A percentile compares a stretch with the other conserved stretches of the same genome.
These are phyloP conservation scores for Umbelopsis vinacea DNA, from an alignment of 192 early-diverging fungal genomes.

Conservation along the genomic window DNA sequence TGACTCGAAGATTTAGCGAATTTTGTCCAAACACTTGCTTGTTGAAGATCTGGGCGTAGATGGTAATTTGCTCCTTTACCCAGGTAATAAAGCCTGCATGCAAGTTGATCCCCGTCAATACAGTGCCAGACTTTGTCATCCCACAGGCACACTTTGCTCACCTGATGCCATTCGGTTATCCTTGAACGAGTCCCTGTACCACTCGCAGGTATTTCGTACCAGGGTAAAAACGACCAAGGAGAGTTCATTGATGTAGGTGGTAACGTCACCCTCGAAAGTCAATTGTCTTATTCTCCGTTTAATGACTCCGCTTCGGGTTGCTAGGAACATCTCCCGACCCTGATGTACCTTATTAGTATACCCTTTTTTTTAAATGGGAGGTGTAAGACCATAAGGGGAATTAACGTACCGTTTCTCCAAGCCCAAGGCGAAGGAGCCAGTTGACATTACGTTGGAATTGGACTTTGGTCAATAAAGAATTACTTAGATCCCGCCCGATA, in stretches of 20 bases:
- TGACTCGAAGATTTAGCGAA: slow-evolving; percentile 76
- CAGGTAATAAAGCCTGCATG: slow-evolving; percentile 84
- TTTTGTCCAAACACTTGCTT: slow-evolving; percentile 85
- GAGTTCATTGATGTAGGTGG: slow-evolving; percentile 83
- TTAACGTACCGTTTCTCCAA: slow-evolving; percentile 63
- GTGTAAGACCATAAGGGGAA: background rate
- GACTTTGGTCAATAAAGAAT: slow-evolving; percentile 78
- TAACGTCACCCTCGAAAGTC: slow-evolving; percentile 87
- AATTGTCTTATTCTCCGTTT: slow-evolving; percentile 80
- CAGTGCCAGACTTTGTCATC: background rate
- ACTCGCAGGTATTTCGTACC: slow-evolving; percentile 95
- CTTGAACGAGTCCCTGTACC: slow-evolving; percentile 90
- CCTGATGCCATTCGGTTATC: slow-evolving; percentile 89
- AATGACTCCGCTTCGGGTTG: slow-evolving; percentile 76
- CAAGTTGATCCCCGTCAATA: background rate
- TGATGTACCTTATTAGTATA: slow-evolving; percentile 24
- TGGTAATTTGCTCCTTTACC: slow-evolving; percentile 84
- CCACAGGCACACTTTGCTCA: slow-evolving; percentile 16
- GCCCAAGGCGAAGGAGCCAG: slow-evolving; percentile 77
- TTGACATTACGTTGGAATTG: slow-evolving; percentile 82
- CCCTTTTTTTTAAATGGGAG: no score
- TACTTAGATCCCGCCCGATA: slow-evolving; percentile 72
- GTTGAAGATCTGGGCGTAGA: slow-evolving; percentile 86
- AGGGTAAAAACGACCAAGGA: slow-evolving; percentile 88
- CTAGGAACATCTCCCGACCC: slow-evolving; percentile 88